Base-by-base conservation (phyloP, 192 early-diverging fungal genomes). In the Coemansia sp. region DNA sequence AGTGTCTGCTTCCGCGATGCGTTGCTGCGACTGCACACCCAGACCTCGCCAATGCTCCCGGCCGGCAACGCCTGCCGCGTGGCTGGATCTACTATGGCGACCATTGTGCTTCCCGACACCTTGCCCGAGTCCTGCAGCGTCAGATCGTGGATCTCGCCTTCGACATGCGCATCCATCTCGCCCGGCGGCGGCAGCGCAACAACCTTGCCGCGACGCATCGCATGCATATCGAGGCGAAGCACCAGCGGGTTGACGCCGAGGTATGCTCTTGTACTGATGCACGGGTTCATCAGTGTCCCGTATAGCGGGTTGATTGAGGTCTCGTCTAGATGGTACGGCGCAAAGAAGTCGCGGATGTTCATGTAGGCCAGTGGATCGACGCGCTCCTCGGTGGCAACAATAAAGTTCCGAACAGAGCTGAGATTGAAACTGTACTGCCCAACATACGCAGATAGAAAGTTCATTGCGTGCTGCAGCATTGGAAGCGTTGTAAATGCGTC, bases 11-110 rank as follows among this genome's bases (percentile, higher is more conserved):
- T 73, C 18, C 62, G 71, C 49, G 64, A 46, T 11, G 77, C 75
- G 32, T 83, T 78, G 67, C 81, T 80, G 51, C 55, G 68, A 59
- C 79, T 85, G 62, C 80, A 88, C 13, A 95, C 92, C 92, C 92
- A 95, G 13, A 95, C 93, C 79, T 94, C 94, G 48, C 94, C 94
- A 59, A 94, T 80, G 51, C 87, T 84, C 43, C 91, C 87, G 5
- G 85, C 85, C 7, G 86, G 73, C 66, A 91, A 88, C 8, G 92
- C 78, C n/a, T 71, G 80, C 10, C 85, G 84, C 12, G 93, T 92
- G 59, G 84, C 84, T 1, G 93, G 92, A 57, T 95, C 87, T 37
- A 95, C 90, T 60, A 95, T 94, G 26, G 91, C 94, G 36, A 93
- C 85, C 77, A 91, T 89, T 0, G 94, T 92, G 65, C 89, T 90